phyloP scores from a whole-genome alignment of 768 basidiomycete species.

The Naganishia kalamii region DNA sequence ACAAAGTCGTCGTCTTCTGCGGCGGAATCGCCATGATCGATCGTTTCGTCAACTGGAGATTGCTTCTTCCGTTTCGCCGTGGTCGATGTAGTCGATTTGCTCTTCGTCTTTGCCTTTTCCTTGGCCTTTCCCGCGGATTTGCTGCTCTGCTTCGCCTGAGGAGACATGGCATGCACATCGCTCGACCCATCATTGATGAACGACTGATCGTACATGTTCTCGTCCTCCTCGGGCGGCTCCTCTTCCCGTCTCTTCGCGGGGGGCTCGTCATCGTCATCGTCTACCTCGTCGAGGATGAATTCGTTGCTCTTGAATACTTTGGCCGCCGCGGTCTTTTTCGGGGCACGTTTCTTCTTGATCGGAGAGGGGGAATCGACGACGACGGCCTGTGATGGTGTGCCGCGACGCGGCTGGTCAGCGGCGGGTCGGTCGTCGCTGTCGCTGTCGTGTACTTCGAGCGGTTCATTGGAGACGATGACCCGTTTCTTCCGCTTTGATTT shows the following conservation, averaged over 20 bases:
- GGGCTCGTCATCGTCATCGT: background rate
- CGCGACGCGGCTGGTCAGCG: background rate
- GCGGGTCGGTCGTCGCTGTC: background rate
- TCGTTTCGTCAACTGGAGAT: background rate
- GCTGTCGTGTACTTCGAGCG: conserved; percentile 1
- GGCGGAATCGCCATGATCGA: background rate
- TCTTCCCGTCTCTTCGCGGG: background rate
- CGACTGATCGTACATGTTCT: background rate
- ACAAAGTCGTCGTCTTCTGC: conserved; percentile 4
- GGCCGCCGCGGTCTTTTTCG: background rate
- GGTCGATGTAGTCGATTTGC: background rate
- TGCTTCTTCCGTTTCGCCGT: conserved; percentile 1
- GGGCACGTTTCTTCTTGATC: conserved; percentile 13
- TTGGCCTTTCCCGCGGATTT: background rate
- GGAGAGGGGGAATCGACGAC: conserved; percentile 12
- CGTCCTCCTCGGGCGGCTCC: background rate
- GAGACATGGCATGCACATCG: background rate
- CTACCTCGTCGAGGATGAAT: conserved; percentile 1
- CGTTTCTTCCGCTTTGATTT: conserved; percentile 1
- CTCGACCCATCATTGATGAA: conserved; percentile 9
- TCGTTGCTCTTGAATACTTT: background rate
- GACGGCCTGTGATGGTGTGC: background rate
- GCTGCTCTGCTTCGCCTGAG: background rate
- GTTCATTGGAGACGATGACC: background rate
- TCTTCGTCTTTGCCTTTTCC: background rate